These are phyloP conservation scores for Coniochaeta sp. DNA, from an alignment of 2,329 filamentous ascomycete species.

Conservation along the genomic window DNA sequence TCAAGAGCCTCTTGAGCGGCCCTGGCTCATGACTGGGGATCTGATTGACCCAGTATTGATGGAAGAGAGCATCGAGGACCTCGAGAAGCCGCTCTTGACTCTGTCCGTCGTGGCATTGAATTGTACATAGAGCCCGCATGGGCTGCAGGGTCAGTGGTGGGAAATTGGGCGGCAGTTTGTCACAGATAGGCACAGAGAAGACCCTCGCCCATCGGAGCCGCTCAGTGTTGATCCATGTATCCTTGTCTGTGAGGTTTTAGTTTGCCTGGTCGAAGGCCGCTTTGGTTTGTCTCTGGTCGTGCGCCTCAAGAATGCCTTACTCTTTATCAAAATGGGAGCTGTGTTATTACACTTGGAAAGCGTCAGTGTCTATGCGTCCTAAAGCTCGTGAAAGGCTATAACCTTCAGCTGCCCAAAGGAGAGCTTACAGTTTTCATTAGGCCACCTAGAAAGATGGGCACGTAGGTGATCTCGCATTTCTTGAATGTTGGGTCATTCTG, in stretches of 20 bases:
- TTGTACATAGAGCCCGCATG: conserved; percentile 24
- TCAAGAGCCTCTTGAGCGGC: conserved; percentile 18
- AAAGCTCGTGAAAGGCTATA: too few species aligned
- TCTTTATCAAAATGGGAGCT: conserved; percentile 27
- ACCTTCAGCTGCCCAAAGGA: background rate
- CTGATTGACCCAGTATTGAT: conserved; percentile 23
- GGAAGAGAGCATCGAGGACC: conserved; percentile 23
- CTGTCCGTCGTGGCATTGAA: conserved; percentile 14
- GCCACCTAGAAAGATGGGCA: conserved; percentile 29
- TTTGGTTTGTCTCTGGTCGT: background rate
- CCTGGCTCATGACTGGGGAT: conserved; percentile 17
- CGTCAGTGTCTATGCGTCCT: background rate
- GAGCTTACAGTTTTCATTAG: conserved; percentile 25
- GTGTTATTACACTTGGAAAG: conserved; percentile 23
- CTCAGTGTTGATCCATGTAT: conserved; percentile 25
- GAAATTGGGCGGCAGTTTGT: conserved; percentile 22
- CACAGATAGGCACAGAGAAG: conserved; percentile 26
- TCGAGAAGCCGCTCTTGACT: conserved; percentile 14
- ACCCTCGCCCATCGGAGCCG: conserved; percentile 24
- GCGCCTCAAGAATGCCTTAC: conserved; percentile 12
- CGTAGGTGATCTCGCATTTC: conserved; percentile 21
- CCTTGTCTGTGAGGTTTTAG: conserved; percentile 22
- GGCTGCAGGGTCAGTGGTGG: conserved; percentile 25
- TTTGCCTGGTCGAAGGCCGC: background rate
- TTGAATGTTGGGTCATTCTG: conserved; percentile 23